phyloP scores from a whole-genome alignment of 2,329 filamentous ascomycete genomes.

The Clonostachys rhizophaga region DNA sequence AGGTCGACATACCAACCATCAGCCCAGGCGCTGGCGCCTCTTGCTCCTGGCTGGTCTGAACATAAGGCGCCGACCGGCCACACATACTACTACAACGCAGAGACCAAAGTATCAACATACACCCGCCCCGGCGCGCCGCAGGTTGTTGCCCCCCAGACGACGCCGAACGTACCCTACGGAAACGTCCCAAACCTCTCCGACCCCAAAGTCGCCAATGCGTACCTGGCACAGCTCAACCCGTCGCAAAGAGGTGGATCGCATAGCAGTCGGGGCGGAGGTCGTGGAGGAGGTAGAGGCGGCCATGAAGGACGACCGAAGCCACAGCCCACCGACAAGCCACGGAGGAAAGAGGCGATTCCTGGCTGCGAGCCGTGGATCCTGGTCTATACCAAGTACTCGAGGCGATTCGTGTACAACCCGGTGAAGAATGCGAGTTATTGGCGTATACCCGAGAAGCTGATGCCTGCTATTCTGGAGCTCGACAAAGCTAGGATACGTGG shows the following conservation, averaged over 20 bases:
- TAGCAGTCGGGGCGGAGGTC: conserved; percentile 23
- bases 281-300: conserved; percentile 42
- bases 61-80: conserved; percentile 87
- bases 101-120: conserved; percentile 84
- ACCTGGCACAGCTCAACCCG: conserved; percentile 48
- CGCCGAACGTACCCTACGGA: conserved; percentile 17
- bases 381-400: conserved; percentile 85
- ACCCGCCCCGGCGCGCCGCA: conserved; percentile 53
- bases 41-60: conserved; percentile 85
- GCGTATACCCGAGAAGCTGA: conserved; percentile 86
- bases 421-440: conserved; percentile 87
- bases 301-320: conserved; percentile 56
- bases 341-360: conserved; percentile 73
- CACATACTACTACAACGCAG: conserved; percentile 80
- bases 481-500: conserved; percentile 68
- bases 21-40: conserved; percentile 43
- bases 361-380: conserved; percentile 83
- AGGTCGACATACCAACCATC: conserved; percentile 72
- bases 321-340: conserved; percentile 76
- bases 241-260: conserved; percentile 17
- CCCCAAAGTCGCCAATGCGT: conserved; percentile 54
- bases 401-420: conserved; percentile 87
- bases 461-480: conserved; percentile 68
- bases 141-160: conserved; percentile 17
- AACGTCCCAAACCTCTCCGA: conserved; percentile 39